A percentile compares a stretch with the other conserved stretches of the same genome.
phyloP scores from a whole-genome alignment of 345 rosid genomes.

The Euphorbia lathyris region DNA sequence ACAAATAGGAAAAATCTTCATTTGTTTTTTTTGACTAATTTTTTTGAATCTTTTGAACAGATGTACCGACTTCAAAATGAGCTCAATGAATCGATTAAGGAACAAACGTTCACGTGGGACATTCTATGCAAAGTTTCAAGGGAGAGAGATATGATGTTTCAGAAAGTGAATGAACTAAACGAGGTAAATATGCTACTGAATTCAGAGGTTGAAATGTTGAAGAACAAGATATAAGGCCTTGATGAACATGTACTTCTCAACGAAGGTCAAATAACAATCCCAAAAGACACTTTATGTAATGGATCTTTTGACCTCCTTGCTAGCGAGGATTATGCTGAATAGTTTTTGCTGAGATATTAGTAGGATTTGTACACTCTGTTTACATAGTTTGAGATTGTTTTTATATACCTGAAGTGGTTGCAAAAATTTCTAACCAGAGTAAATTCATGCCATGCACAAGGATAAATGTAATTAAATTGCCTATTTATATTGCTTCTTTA shows the following conservation, averaged over 20 bases:
- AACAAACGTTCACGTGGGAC: slow-evolving; percentile 41
- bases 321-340: slow-evolving; percentile 43
- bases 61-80: slow-evolving; percentile 47
- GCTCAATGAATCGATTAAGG: slow-evolving; percentile 64
- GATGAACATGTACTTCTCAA: slow-evolving; percentile 78
- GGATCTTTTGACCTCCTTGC: slow-evolving; percentile 56
- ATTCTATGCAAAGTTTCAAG: slow-evolving; percentile 60
- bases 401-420: background rate
- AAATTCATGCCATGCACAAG: too few species aligned
- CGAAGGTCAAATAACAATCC: slow-evolving; percentile 90
- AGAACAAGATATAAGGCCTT: slow-evolving; percentile 60
- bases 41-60: slow-evolving; percentile 35
- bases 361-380: slow-evolving; percentile 23
- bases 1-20: too few species aligned
- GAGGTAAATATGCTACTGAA: slow-evolving; percentile 85
- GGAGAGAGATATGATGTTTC: slow-evolving; percentile 89
- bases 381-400: slow-evolving; percentile 20
- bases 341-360: slow-evolving; percentile 21
- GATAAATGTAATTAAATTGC: too few species aligned
- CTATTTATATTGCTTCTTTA: too few species aligned
- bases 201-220: slow-evolving; percentile 59
- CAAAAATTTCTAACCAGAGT: too few species aligned
- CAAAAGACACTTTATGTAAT: slow-evolving; percentile 63
- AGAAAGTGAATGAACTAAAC: slow-evolving; percentile 65
- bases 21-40: too few species aligned